phyloP scores from a whole-genome alignment of 306 rosid genomes.

The Rosa multiflora region DNA sequence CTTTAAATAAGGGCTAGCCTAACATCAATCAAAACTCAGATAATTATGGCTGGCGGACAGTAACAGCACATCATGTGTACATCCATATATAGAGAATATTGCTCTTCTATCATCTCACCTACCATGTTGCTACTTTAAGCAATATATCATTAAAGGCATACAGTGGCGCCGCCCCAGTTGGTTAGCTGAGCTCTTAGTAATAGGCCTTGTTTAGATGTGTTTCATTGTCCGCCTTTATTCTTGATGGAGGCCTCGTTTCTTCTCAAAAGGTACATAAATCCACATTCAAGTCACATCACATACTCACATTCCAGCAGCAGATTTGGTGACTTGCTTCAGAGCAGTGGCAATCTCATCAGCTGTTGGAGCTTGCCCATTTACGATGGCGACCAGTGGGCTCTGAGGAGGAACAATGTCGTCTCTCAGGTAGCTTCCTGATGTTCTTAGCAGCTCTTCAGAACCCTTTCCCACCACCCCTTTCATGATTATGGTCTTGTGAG shows the following conservation, averaged over 20 bases:
- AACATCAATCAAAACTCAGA: not conserved
- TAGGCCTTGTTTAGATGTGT: not conserved
- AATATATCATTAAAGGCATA: too few species aligned
- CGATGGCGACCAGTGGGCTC: conserved; percentile 47
- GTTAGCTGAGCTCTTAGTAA: not conserved
- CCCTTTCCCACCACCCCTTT: conserved; percentile 58
- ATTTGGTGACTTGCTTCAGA: conserved; percentile 38
- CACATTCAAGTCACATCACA: not conserved
- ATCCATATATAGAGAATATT: not conserved
- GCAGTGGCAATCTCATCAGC: conserved; percentile 43
- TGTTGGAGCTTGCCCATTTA: conserved; percentile 28
- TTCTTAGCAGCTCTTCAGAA: conserved; percentile 59
- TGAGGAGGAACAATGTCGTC: conserved; percentile 65
- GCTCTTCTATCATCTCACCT: not conserved
- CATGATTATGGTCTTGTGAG: conserved; percentile 74
- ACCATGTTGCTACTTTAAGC: not conserved
- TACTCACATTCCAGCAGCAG: conserved; percentile 38
- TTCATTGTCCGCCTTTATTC: not conserved
- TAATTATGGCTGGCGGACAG: not conserved
- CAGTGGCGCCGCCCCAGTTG: not conserved
- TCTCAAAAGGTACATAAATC: not conserved
- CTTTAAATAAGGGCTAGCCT: not conserved
- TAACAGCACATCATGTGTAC: too few species aligned
- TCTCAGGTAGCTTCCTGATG: conserved; percentile 70
- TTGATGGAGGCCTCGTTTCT: not conserved